Conservation (phyloP, 352 stramenopile species). For the Phytopythium boreale region DNA sequence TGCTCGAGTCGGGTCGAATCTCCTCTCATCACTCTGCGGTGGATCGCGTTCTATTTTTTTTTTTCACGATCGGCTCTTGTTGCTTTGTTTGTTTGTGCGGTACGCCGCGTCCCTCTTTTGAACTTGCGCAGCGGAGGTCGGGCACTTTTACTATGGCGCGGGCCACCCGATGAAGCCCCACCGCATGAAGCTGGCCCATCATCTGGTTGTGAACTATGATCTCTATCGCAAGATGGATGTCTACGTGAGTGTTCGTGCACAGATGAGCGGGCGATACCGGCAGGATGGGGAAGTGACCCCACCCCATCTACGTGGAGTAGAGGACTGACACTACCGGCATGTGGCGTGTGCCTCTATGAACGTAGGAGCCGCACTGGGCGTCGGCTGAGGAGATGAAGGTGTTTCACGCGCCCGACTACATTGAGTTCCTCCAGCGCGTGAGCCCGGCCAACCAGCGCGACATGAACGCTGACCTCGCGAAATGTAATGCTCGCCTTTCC, state of each 20-base stretch:
- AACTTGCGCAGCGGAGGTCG: constrained; percentile 85
- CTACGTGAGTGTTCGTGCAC: constrained; percentile 72
- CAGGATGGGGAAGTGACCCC: background rate
- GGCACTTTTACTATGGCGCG: constrained; percentile 96
- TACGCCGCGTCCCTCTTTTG: constrained; percentile 4
- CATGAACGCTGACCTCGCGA: constrained; percentile 61
- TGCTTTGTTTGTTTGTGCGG: background rate
- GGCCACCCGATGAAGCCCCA: constrained; percentile 98
- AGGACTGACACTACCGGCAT: background rate
- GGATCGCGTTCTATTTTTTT: background rate
- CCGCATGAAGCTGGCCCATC: constrained; percentile 97
- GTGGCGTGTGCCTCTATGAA: background rate
- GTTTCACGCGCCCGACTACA: constrained; percentile 98
- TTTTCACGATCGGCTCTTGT: background rate
- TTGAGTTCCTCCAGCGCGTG: constrained; percentile 96
- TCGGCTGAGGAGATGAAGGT: constrained; percentile 92
- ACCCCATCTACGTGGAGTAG: background rate
- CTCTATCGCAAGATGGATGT: constrained; percentile 99
- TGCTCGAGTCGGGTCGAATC: constrained; percentile 1
- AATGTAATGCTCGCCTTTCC: constrained; percentile 35
- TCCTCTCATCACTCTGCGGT: no score
- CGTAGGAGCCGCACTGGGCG: constrained; percentile 76
- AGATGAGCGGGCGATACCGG: background rate
- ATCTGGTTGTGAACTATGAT: constrained; percentile 98
- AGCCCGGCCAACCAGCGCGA: constrained; percentile 94